These are phyloP conservation scores for Phytopythium mirpurense DNA, from an alignment of 352 stramenopile genomes.

Conservation along the genomic window DNA sequence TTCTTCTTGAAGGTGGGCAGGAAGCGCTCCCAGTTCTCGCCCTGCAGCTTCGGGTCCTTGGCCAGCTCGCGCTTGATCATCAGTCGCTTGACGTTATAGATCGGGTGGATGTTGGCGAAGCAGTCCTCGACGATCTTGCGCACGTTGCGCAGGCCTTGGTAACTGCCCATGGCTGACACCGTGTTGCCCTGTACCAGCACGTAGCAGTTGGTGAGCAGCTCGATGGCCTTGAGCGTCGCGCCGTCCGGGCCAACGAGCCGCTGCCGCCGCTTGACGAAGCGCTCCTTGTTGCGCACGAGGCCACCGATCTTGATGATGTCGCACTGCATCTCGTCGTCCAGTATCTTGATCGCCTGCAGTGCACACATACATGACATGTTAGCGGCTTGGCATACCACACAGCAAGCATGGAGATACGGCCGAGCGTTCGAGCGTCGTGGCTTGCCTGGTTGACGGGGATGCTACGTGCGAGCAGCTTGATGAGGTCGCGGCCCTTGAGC, in stretches of 20 bases:
- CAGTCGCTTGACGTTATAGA: constrained; percentile 99
- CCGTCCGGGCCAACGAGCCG: constrained; percentile 97
- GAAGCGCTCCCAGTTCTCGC: constrained; percentile 99
- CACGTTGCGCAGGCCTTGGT: constrained; percentile 92
- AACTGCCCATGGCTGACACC: constrained; percentile 87
- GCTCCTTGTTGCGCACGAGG: constrained; percentile 98
- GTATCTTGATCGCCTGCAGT: constrained; percentile 90
- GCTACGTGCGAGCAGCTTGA: constrained; percentile 97
- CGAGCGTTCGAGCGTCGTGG: no score
- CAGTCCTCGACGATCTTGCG: constrained; percentile 98
- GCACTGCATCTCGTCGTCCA: constrained; percentile 97
- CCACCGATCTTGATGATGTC: constrained; percentile 99
- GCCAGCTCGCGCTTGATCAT: constrained; percentile 99
- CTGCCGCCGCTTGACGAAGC: constrained; percentile 98
- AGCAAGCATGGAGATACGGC: no score
- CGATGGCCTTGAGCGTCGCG: constrained; percentile 96
- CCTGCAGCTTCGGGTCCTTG: constrained; percentile 96
- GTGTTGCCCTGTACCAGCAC: constrained; percentile 99
- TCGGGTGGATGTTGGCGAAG: constrained; percentile 99
- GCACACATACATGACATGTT: no score
- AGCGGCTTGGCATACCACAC: no score
- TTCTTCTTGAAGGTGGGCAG: constrained; percentile 99
- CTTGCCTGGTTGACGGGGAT: constrained; percentile 96
- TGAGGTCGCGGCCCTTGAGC: constrained; percentile 97
- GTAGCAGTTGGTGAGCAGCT: constrained; percentile 99